These are phyloP conservation scores for Trametes cingulata DNA, from an alignment of 768 basidiomycete genomes.

Conservation along the genomic window DNA sequence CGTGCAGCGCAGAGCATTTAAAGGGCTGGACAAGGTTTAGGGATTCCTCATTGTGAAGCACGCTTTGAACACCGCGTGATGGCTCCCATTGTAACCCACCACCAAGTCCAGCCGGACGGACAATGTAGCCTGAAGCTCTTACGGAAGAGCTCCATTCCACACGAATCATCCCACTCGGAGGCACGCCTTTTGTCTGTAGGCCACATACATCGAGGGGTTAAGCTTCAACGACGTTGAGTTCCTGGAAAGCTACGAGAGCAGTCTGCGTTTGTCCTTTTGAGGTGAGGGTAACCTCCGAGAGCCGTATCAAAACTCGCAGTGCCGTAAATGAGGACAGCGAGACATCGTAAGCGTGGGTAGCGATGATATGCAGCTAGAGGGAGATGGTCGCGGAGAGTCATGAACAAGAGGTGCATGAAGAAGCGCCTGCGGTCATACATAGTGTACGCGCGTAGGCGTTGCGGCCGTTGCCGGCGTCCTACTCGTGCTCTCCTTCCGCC, in stretches of 20 bases:
- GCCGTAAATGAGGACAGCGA: too few species aligned
- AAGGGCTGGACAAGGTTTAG: background rate
- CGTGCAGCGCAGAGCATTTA: background rate
- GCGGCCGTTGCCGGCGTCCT: background rate
- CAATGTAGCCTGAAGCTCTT: too few species aligned
- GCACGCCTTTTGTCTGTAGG: too few species aligned
- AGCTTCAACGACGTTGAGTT: too few species aligned
- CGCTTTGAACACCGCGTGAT: background rate
- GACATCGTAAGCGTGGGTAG: too few species aligned
- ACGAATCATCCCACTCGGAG: too few species aligned
- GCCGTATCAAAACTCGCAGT: background rate
- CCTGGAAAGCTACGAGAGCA: too few species aligned
- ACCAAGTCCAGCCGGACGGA: too few species aligned
- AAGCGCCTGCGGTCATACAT: background rate
- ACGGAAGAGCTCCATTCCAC: too few species aligned
- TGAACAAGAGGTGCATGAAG: background rate
- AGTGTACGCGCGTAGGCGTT: background rate
- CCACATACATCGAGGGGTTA: too few species aligned
- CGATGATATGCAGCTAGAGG: too few species aligned
- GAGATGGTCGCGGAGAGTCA: background rate
- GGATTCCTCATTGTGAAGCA: background rate
- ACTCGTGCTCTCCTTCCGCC: slow-evolving; percentile 1
- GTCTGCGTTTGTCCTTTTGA: too few species aligned
- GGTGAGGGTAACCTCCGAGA: background rate
- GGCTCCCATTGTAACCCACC: background rate